These are phyloP conservation scores for Xerocomus alliaceus DNA, from an alignment of 1,284 basidiomycete species.

Conservation along the genomic window DNA sequence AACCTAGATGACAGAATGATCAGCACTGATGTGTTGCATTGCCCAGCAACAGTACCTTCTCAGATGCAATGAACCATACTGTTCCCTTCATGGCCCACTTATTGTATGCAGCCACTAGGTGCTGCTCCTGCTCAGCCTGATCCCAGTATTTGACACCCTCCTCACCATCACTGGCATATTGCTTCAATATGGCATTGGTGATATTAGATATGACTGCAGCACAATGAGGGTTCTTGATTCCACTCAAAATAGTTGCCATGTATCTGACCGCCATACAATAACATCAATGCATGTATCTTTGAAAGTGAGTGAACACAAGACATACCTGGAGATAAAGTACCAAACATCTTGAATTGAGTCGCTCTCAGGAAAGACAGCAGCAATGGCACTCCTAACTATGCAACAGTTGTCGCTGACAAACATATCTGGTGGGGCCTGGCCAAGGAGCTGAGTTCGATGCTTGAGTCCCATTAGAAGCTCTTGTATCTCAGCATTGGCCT, in stretches of 20 bases:
- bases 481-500: not conserved
- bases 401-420: not conserved
- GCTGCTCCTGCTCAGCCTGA: not conserved
- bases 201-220: not conserved
- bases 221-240: not conserved
- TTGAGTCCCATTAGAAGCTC: not conserved
- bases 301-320: not conserved
- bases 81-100: not conserved
- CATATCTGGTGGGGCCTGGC: not conserved
- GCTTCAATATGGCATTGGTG: not conserved
- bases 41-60: no score
- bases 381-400: not conserved
- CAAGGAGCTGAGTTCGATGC: not conserved
- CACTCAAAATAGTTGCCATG: not conserved
- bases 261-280: not conserved
- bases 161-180: not conserved
- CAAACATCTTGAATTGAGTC: not conserved
- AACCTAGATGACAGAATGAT: no score
- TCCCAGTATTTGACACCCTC: not conserved
- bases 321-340: slow-evolving; percentile 1
- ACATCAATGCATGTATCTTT: not conserved
- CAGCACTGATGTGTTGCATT: no score
- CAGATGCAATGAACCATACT: not conserved
- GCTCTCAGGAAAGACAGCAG: not conserved
- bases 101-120: not conserved